phyloP scores from a whole-genome alignment of 139 green algal genomes.

The Eudorina sp. region DNA sequence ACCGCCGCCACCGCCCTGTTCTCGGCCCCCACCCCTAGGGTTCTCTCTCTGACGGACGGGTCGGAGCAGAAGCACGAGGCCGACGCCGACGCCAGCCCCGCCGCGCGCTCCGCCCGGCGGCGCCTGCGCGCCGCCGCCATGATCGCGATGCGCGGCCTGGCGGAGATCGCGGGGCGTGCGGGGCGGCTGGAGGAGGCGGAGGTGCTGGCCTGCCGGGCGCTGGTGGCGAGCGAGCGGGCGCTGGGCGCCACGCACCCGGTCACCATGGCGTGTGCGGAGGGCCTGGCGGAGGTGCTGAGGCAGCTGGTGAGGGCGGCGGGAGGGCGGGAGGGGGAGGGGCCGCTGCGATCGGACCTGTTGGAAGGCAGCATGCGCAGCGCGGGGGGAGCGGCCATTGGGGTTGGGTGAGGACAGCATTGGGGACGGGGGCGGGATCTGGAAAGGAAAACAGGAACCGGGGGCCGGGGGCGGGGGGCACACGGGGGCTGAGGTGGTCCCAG shows the following conservation, averaged over 20 bases:
- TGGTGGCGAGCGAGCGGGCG: constrained; percentile 12
- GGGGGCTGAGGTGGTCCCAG: too few relatives aligned
- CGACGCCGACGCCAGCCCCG: background rate
- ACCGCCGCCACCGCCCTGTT: too few relatives aligned
- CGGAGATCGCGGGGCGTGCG: background rate
- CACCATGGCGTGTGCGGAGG: constrained; percentile 28
- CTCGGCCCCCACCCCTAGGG: too few relatives aligned
- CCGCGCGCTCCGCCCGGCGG: background rate
- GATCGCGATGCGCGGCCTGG: constrained; percentile 16
- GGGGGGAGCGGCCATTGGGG: too few relatives aligned
- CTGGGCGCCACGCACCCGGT: constrained; percentile 22
- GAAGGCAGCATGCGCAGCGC: too few relatives aligned
- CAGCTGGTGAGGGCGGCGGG: background rate
- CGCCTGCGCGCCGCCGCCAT: background rate
- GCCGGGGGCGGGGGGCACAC: too few relatives aligned
- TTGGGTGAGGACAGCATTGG: too few relatives aligned
- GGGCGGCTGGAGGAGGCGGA: constrained; percentile 38
- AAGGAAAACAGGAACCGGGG: too few relatives aligned
- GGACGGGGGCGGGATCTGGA: too few relatives aligned
- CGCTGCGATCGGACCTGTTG: too few relatives aligned
- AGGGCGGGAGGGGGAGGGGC: background rate
- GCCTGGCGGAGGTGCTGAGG: constrained; percentile 26
- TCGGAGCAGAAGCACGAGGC: too few relatives aligned
- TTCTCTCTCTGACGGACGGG: background rate
- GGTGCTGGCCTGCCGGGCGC: constrained; percentile 19